Percentiles rank a stretch among this genome's conserved stretches.
These are phyloP conservation scores for Trametes versicolor DNA, from an alignment of 1,284 basidiomycete species.

Conservation along the genomic window DNA sequence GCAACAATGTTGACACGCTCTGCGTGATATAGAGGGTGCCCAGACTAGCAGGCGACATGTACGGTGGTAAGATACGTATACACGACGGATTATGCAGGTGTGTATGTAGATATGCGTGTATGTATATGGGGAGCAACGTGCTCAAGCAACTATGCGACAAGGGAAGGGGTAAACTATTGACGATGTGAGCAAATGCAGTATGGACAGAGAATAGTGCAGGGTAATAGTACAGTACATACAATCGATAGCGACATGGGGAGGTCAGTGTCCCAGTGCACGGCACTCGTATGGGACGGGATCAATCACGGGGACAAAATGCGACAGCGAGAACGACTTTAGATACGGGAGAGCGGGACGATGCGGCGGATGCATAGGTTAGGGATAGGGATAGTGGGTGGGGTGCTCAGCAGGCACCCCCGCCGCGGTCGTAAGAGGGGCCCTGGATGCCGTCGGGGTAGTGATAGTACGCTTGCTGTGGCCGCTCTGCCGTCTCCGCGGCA, in stretches of 20 bases:
- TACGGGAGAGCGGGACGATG: slow-evolving; percentile 23
- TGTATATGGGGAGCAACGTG: background rate
- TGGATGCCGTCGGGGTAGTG: slow-evolving; percentile 16
- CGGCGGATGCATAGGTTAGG: slow-evolving; percentile 17
- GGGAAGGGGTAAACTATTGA: background rate
- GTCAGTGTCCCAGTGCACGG: slow-evolving; percentile 1
- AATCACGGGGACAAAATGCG: slow-evolving; percentile 11
- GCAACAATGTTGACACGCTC: no score
- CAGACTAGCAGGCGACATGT: slow-evolving; percentile 4
- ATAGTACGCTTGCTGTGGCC: slow-evolving; percentile 27
- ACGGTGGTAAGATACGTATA: slow-evolving; percentile 7
- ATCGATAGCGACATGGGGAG: slow-evolving; percentile 5
- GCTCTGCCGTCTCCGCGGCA: slow-evolving; percentile 10
- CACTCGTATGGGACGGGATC: background rate
- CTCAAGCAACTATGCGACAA: background rate
- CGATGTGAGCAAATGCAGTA: slow-evolving; percentile 12
- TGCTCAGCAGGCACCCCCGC: slow-evolving; percentile 18
- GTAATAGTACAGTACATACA: slow-evolving; percentile 10
- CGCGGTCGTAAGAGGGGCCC: slow-evolving; percentile 20
- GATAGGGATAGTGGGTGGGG: slow-evolving; percentile 9
- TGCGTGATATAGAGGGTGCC: background rate
- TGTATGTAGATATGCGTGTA: slow-evolving; percentile 2
- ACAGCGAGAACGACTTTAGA: slow-evolving; percentile 30
- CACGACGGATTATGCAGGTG: slow-evolving; percentile 4
- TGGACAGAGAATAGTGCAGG: slow-evolving; percentile 5